A percentile compares a stretch with the other conserved stretches of the same genome.
Conservation (phyloP, 208 protist species). For the Acanthamoeba rhysodes region DNA sequence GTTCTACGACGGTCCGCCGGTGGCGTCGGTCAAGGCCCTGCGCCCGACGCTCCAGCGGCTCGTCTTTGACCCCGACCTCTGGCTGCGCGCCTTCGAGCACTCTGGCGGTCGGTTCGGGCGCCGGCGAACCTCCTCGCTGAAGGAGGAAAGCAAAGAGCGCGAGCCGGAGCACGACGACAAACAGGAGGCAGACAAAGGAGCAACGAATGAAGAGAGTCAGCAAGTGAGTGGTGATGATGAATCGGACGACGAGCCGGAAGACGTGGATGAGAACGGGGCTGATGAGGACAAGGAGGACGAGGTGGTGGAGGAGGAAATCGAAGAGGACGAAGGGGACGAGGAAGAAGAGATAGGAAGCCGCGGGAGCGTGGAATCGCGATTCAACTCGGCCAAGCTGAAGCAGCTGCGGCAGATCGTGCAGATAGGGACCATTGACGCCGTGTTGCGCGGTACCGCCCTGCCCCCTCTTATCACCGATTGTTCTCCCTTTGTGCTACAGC, state of each 20-base stretch:
- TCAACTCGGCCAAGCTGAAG: constrained; percentile 57
- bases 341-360: background rate
- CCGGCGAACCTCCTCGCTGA: background rate
- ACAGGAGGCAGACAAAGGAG: background rate
- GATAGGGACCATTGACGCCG: constrained; percentile 67
- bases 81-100: constrained; percentile 27
- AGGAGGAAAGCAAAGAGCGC: background rate
- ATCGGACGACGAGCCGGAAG: background rate
- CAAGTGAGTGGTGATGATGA: background rate
- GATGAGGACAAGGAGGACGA: background rate
- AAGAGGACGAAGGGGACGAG: background rate
- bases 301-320: background rate
- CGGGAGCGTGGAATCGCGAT: background rate
- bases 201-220: background rate
- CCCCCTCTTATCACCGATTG: no score
- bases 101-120: background rate
- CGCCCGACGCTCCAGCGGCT: background rate
- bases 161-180: background rate
- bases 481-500: background rate
- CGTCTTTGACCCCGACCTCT: constrained; percentile 49
- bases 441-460: constrained; percentile 17
- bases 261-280: background rate
- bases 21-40: constrained; percentile 7
- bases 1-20: constrained; percentile 36
- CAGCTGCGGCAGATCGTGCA: constrained; percentile 53